phyloP scores from a whole-genome alignment of 495 filamentous ascomycete genomes.

The Penicillium taxi region DNA sequence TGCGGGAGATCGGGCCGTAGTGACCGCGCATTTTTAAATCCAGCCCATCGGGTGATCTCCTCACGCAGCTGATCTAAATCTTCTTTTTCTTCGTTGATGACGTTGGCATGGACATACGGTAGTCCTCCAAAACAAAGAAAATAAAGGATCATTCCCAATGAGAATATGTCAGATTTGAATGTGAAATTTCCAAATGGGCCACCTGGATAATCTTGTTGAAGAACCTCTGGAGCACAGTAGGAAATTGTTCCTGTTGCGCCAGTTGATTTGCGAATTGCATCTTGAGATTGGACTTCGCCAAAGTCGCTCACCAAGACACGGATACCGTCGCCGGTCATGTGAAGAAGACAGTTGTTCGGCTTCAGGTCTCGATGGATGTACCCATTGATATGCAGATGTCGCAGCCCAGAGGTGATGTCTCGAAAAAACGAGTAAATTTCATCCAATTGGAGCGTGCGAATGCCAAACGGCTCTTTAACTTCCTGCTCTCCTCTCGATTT shows the following conservation, averaged over 20 bases:
- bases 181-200: conserved; percentile 87
- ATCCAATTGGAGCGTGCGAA: conserved; percentile 69
- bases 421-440: conserved; percentile 96
- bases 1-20: conserved; percentile 77
- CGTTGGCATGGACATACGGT: conserved; percentile 76
- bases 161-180: conserved; percentile 93
- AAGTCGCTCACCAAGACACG: conserved; percentile 92
- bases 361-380: conserved; percentile 97
- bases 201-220: conserved; percentile 55
- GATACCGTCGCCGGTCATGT: conserved; percentile 59
- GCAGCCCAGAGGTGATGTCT: conserved; percentile 86
- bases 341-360: conserved; percentile 90
- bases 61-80: conserved; percentile 81
- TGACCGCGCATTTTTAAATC: conserved; percentile 67
- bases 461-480: conserved; percentile 40
- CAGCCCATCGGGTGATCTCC: conserved; percentile 81
- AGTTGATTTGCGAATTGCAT: conserved; percentile 72
- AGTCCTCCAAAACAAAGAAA: conserved; percentile 92
- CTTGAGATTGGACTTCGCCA: conserved; percentile 83
- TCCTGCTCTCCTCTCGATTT: conserved; percentile 60
- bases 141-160: conserved; percentile 94
- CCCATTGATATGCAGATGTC: conserved; percentile 83
- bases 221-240: conserved; percentile 92
- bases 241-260: conserved; percentile 95
- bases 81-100: conserved; percentile 79